A percentile compares a stretch with the other conserved stretches of the same genome.
Evolutionary conservation across 164 flowering plant species (phyloP).

Genomic region (Magnolia kwangsiensis): DNA sequence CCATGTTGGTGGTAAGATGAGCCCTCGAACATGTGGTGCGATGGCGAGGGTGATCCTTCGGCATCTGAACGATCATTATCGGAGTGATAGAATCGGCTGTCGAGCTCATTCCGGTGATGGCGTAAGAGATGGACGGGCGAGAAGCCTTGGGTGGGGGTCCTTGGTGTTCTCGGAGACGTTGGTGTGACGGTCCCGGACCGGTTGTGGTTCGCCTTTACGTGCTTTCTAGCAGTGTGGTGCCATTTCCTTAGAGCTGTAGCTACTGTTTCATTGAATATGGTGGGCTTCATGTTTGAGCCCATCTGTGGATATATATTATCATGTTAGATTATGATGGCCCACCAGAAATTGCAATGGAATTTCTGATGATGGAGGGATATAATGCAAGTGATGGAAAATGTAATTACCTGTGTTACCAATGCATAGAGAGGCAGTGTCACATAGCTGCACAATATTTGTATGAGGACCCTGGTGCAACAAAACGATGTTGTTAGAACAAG

Average conservation of each 20-base stretch:
- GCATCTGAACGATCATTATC: slow-evolving; percentile 35
- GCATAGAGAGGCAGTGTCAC: slow-evolving; percentile 90
- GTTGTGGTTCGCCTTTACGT: slow-evolving; percentile 34
- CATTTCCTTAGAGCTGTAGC: slow-evolving; percentile 59
- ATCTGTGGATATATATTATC: slow-evolving; percentile 37
- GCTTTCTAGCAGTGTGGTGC: slow-evolving; percentile 66
- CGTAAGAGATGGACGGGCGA: slow-evolving; percentile 61
- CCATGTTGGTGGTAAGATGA: slow-evolving; percentile 22
- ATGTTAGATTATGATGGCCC: not conserved
- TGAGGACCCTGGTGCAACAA: slow-evolving; percentile 36
- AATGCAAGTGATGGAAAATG: not conserved
- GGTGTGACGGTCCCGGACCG: slow-evolving; percentile 34
- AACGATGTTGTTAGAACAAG: not conserved
- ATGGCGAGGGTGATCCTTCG: slow-evolving; percentile 37
- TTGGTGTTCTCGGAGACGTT: slow-evolving; percentile 38
- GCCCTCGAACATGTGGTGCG: slow-evolving; percentile 24
- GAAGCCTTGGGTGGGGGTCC: slow-evolving; percentile 40
- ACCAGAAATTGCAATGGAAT: not conserved
- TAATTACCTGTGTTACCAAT: slow-evolving; percentile 70
- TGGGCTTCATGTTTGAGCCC: slow-evolving; percentile 79
- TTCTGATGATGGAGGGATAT: not conserved
- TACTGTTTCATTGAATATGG: slow-evolving; percentile 70
- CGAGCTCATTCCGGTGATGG: slow-evolving; percentile 30
- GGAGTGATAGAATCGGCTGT: slow-evolving; percentile 30
- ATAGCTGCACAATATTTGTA: slow-evolving; percentile 68